Evolutionary conservation across 169 alveolate species (phyloP), one percentile per base, ranked within the genome.

Genomic region (Plasmodium reichenowi): DNA sequence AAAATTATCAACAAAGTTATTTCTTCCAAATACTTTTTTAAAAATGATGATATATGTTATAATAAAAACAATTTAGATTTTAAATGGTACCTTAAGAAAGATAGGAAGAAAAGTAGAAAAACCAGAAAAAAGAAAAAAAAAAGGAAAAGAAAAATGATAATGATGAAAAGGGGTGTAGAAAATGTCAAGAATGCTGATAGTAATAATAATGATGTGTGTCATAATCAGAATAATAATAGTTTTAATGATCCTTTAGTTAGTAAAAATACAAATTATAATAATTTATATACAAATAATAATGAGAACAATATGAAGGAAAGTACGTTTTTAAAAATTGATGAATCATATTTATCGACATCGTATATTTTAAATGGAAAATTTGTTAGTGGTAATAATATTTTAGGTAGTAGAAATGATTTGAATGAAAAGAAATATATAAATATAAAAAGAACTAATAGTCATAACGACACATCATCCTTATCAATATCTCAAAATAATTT

Each of bases 11-110:
- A 83, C 74, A 83, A 83, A 50, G 91, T 83, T 17, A 83, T 83
- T 20, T 83, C 91, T 2, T 83, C 91, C 4, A 83, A 83, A 52
- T 83, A 83, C 32, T 83, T 83, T 50, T 83, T 83, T 75, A 83
- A 83, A 83, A 83, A 83, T 83, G 91, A 83, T 22, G 91, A 83
- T 54, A 83, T 83, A 56, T 68, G 74, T 15, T 83, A 83, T 72
- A 68, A 83, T 62, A 50, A 80, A 3, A 83, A 62, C 52, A 50
- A 83, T 17, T 15, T 83, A 47, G 91, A 68, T 47, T 83, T 83
- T 22, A 70, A 68, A 2, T 83, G 91, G 91, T 12, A 58, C 10
- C 10, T 54, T 20, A 83, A 83, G 50, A 70, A 45, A 13, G 71
- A 26, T 9, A 7, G 50, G 38, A 48, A 83, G 70, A 56, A 67